phyloP scores from a whole-genome alignment of 2,329 filamentous ascomycete species.

The Colletotrichum brevisporum region DNA sequence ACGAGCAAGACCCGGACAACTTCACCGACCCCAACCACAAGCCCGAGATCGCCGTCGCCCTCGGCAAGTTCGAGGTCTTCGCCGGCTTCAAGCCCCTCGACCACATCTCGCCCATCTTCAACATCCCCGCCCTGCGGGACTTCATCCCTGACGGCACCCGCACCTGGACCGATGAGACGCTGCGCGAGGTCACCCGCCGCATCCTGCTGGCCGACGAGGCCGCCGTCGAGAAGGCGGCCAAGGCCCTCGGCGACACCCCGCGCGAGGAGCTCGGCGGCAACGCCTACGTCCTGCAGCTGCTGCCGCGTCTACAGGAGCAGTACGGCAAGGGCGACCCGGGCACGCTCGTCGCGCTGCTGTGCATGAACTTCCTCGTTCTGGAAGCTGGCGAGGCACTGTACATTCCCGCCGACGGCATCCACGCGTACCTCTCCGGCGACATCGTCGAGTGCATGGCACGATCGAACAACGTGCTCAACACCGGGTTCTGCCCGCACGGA shows the following conservation, averaged over 20 bases:
- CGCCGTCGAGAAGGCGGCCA: slow-evolving; percentile 66
- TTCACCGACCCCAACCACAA: slow-evolving; percentile 84
- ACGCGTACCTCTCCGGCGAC: slow-evolving; percentile 80
- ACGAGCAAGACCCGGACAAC: slow-evolving; percentile 73
- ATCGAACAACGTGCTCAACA: slow-evolving; percentile 81
- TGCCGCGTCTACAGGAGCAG: slow-evolving; percentile 75
- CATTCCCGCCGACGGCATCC: slow-evolving; percentile 81
- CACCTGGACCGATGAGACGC: slow-evolving; percentile 68
- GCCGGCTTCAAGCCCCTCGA: slow-evolving; percentile 79
- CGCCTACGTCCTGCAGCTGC: slow-evolving; percentile 73
- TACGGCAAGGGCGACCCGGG: slow-evolving; percentile 76
- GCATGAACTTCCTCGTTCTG: slow-evolving; percentile 81
- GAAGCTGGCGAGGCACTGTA: slow-evolving; percentile 77
- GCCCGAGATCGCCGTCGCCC: slow-evolving; percentile 82
- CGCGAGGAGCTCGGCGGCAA: slow-evolving; percentile 63
- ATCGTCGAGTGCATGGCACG: slow-evolving; percentile 86
- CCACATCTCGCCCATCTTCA: slow-evolving; percentile 72
- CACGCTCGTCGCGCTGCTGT: slow-evolving; percentile 76
- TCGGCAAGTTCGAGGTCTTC: slow-evolving; percentile 81
- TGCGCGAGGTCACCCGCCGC: slow-evolving; percentile 68
- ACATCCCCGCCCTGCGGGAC: slow-evolving; percentile 65
- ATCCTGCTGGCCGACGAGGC: slow-evolving; percentile 69
- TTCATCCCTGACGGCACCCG: slow-evolving; percentile 64
- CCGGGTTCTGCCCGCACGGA: slow-evolving; percentile 78
- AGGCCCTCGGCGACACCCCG: slow-evolving; percentile 63